phyloP scores from a whole-genome alignment of 208 protist genomes.

The Crithidia sp. region DNA sequence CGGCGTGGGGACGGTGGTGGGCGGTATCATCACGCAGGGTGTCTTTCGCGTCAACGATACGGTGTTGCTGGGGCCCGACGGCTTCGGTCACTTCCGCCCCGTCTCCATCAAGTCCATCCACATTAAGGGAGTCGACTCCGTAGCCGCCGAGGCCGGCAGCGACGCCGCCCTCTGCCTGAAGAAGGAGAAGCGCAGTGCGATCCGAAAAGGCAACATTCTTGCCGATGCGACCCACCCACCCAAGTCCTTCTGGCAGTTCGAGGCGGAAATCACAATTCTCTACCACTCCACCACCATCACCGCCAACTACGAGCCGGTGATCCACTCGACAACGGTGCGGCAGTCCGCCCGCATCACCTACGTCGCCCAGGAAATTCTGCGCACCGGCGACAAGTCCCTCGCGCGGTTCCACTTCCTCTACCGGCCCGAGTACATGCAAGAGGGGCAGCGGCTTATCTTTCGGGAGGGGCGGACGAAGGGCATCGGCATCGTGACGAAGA shows the following conservation, averaged over 20 bases:
- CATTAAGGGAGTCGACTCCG: slow-evolving; percentile 89
- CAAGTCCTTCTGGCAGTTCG: slow-evolving; percentile 94
- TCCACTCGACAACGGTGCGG: slow-evolving; percentile 94
- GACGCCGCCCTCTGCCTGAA: slow-evolving; percentile 95
- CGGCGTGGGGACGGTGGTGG: slow-evolving; percentile 96
- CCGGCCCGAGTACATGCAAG: slow-evolving; percentile 93
- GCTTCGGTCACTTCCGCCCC: slow-evolving; percentile 84
- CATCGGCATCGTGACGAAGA: slow-evolving; percentile 86
- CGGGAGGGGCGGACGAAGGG: slow-evolving; percentile 95
- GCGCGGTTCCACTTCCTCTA: slow-evolving; percentile 95
- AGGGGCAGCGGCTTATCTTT: slow-evolving; percentile 93
- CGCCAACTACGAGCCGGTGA: slow-evolving; percentile 96
- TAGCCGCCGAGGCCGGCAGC: slow-evolving; percentile 86
- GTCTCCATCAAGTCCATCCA: slow-evolving; percentile 96
- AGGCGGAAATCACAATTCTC: slow-evolving; percentile 96
- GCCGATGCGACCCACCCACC: slow-evolving; percentile 55
- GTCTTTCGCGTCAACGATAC: slow-evolving; percentile 90
- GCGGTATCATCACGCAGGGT: slow-evolving; percentile 94
- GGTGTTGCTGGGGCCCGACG: slow-evolving; percentile 95
- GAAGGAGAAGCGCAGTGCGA: slow-evolving; percentile 92
- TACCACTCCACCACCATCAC: slow-evolving; percentile 98
- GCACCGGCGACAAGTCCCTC: slow-evolving; percentile 94
- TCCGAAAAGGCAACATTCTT: slow-evolving; percentile 96
- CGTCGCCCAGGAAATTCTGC: slow-evolving; percentile 90
- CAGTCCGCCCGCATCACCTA: slow-evolving; percentile 89